phyloP scores from a whole-genome alignment of 305 asterid species.

The Fraxinus sp. region DNA sequence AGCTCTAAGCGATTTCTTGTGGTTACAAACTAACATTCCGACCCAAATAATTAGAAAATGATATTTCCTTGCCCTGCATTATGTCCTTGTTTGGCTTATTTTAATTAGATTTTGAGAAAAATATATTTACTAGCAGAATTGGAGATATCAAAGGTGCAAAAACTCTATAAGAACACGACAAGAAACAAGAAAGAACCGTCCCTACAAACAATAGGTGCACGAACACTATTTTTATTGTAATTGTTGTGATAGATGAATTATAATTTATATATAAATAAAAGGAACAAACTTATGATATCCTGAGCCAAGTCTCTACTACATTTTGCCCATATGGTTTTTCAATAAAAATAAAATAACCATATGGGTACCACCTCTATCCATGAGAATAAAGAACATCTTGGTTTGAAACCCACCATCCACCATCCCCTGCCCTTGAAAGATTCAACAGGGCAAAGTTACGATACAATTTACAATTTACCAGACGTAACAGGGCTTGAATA shows the following conservation, averaged over 20 bases:
- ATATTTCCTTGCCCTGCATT: not conserved
- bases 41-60: not conserved
- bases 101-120: not conserved
- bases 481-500: constrained; percentile 27
- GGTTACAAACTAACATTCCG: not conserved
- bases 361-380: constrained; percentile 29
- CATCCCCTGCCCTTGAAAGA: constrained; percentile 33
- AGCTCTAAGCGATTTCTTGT: not conserved
- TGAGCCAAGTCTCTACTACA: constrained; percentile 30
- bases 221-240: not conserved
- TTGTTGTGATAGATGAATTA: not conserved
- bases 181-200: not conserved
- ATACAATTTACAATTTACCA: constrained; percentile 68
- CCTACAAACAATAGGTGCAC: not conserved
- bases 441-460: constrained; percentile 48
- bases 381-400: constrained; percentile 47
- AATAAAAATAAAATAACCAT: constrained; percentile 79
- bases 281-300: constrained; percentile 35
- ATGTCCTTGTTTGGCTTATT: not conserved
- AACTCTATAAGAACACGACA: not conserved
- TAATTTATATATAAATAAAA: constrained; percentile 8
- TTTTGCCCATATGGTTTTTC: constrained; percentile 68
- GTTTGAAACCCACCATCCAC: constrained; percentile 40
- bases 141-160: not conserved
- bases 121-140: not conserved